These are phyloP conservation scores for Pilasporangium apinafurcum DNA, from an alignment of 352 stramenopile species.

Conservation along the genomic window DNA sequence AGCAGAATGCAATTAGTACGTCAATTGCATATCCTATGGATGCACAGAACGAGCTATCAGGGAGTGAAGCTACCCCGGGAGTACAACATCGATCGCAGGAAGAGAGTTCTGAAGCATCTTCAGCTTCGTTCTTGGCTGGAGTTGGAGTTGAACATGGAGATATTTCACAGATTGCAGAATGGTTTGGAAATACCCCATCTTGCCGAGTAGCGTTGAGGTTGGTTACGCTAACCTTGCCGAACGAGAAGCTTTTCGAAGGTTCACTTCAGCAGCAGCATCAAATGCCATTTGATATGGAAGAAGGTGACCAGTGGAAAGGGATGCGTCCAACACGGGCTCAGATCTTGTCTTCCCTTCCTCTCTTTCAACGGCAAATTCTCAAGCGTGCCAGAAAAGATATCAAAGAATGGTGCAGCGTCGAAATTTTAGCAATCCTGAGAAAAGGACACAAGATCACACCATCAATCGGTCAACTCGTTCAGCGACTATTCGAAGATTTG, in stretches of 20 bases:
- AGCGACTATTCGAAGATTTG: slow-evolving; percentile 69
- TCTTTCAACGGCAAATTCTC: slow-evolving; percentile 73
- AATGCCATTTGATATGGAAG: slow-evolving; percentile 59
- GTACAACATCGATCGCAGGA: too few relatives aligned
- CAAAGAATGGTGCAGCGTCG: slow-evolving; percentile 79
- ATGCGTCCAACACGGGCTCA: slow-evolving; percentile 24
- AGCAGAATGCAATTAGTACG: slow-evolving; percentile 37
- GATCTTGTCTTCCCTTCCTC: slow-evolving; percentile 52
- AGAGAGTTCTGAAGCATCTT: slow-evolving; percentile 1
- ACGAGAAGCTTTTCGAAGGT: slow-evolving; percentile 56
- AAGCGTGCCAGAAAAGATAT: slow-evolving; percentile 61
- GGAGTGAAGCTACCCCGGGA: too few relatives aligned
- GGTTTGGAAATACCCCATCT: slow-evolving; percentile 25
- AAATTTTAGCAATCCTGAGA: slow-evolving; percentile 76
- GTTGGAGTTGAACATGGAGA: slow-evolving; percentile 6
- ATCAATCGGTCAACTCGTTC: slow-evolving; percentile 52
- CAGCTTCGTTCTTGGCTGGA: slow-evolving; percentile 16
- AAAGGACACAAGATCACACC: slow-evolving; percentile 59
- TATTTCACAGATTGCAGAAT: slow-evolving; percentile 52
- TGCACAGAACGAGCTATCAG: slow-evolving; percentile 1
- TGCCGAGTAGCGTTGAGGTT: slow-evolving; percentile 62
- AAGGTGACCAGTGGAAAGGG: slow-evolving; percentile 7
- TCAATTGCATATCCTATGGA: slow-evolving; percentile 41
- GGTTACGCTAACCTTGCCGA: slow-evolving; percentile 71
- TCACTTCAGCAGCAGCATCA: slow-evolving; percentile 13